Evolutionary conservation across 192 early-diverging fungal species (phyloP), one percentile per base, ranked within the genome.

Genomic region (Funneliformis geosporum): DNA sequence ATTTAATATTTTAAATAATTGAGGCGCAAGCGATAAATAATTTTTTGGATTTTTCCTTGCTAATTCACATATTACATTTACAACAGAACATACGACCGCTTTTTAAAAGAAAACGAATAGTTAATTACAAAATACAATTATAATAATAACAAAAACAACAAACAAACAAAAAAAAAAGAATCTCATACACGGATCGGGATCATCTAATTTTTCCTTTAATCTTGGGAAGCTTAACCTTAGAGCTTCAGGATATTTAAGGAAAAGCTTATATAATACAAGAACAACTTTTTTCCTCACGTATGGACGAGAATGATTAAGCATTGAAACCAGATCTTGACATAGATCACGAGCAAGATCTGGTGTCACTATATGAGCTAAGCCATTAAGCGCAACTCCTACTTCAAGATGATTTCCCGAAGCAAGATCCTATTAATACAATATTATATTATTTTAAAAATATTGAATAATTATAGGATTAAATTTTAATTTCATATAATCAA

Each of bases 31-130:
- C 1, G 96, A 92, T 27, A 99, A 85, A 83, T 98, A 99, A 79
- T 93, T 94, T 78, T 91, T 94, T 25, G 98, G 97, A 73, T 99
- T 97, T 80, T 91, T 90, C 28, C 93, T 86, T 8, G 98, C 95
- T 79, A 99, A 86, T 87, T 99, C 98, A 82, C 98, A 99, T 67
- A 99, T 92, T 0, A 99, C 97, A 82, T 94, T 96, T 16, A 99
- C 95, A 4, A 94, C 95, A 42, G 97, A 92, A 21, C 92, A 95
- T 2, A 98, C 93, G 43, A 99, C 98, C 46, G 94, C 93, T 93
- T 78, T 23, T 42, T 78, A 71, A 38, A 81, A 27, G 79, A 33
- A 82, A n/a, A n/a, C 40, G 59, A 60, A 42, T 11, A 43, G 73
- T 33, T 65, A 83, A 5, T 27, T 79, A 73, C 21, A 67, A 80